Evolutionary conservation across 345 rosid genomes (phyloP).

Genomic region (Balakata baccata): DNA sequence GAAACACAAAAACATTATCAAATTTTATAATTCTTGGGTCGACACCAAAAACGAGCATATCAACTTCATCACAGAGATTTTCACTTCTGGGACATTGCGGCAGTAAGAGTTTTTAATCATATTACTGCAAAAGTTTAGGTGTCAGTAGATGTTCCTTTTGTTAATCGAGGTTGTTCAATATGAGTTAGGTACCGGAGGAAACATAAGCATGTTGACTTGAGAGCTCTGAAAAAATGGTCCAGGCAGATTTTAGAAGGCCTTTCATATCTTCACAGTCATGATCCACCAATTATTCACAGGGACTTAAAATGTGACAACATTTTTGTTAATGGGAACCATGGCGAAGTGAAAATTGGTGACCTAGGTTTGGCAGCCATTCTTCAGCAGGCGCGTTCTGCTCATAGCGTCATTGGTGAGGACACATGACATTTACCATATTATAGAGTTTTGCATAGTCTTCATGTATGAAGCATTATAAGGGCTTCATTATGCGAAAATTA

Average conservation of each 20-base stretch:
- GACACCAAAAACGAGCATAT: slow-evolving; percentile 32
- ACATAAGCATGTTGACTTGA: slow-evolving; percentile 34
- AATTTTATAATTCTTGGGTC: slow-evolving; percentile 34
- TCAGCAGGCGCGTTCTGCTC: slow-evolving; percentile 37
- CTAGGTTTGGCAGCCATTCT: slow-evolving; percentile 37
- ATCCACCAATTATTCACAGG: slow-evolving; percentile 36
- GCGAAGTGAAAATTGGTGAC: slow-evolving; percentile 39
- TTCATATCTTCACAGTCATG: slow-evolving; percentile 37
- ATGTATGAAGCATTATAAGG: not conserved
- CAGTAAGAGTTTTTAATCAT: slow-evolving; percentile 25
- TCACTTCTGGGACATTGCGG: slow-evolving; percentile 37
- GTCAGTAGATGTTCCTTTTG: not conserved
- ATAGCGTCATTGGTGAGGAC: slow-evolving; percentile 36
- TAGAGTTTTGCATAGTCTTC: not conserved
- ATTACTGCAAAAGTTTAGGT: not conserved
- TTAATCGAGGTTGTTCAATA: not conserved
- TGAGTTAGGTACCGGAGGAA: slow-evolving; percentile 30
- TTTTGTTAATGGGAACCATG: slow-evolving; percentile 39
- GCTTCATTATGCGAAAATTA: not conserved
- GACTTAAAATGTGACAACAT: slow-evolving; percentile 39
- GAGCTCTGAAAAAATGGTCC: slow-evolving; percentile 40
- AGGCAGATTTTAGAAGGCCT: slow-evolving; percentile 37
- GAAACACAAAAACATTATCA: slow-evolving; percentile 31
- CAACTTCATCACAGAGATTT: slow-evolving; percentile 39
- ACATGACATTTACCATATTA: no score